Evolutionary conservation across 805 yeast species (phyloP), one percentile per base, ranked within the genome.

Genomic region (Saccharomycopsis microspora): DNA sequence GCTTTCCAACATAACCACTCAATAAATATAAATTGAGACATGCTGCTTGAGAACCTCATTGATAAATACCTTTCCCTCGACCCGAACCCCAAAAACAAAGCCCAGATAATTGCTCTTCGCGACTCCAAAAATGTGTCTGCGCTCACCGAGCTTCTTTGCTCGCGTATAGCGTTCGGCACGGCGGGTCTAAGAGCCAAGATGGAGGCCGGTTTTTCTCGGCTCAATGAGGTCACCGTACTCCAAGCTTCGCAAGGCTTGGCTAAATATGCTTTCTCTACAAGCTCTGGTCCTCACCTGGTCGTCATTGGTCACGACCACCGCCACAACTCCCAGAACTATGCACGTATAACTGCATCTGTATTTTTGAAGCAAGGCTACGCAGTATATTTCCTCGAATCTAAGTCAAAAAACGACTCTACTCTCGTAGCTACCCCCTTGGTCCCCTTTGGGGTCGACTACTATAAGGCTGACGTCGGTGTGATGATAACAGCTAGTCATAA

Each of bases 401-500:
- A 45, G 2, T 63, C 62, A 8, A 50, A 50, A n/a, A 51, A 43
- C 30, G 33, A 28, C n/a, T 42, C 38, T 29, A 8, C 40, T 27
- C 33, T 66, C 39, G 81, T 76, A 1, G 95, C 88, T 50, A 90
- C 98, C 0, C 98, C 98, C 1, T 64, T 87, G 61, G 97, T 90
- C 1, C 97, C 98, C 1, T 90, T 85, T 63, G 78, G 84, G 0
- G 82, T 90, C 30, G 85, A 84, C 53, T 57, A 67, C 32, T 71
- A 65, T 47, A 54, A 64, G 0, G 85, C 95, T 0, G 68, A 81
- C 0, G 85, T 80, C 44, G 98, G 97, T 28, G 83, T 90, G 1
- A 90, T 93, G 97, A 80, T 93, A 59, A 93, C 97, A 1, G 97
- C 96, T 0, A 83, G 94, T 0, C 97, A 88, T 63, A 88, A 88